Evolutionary conservation across 305 asterid genomes (phyloP).

Genomic region (Ilex paraguariensis): DNA sequence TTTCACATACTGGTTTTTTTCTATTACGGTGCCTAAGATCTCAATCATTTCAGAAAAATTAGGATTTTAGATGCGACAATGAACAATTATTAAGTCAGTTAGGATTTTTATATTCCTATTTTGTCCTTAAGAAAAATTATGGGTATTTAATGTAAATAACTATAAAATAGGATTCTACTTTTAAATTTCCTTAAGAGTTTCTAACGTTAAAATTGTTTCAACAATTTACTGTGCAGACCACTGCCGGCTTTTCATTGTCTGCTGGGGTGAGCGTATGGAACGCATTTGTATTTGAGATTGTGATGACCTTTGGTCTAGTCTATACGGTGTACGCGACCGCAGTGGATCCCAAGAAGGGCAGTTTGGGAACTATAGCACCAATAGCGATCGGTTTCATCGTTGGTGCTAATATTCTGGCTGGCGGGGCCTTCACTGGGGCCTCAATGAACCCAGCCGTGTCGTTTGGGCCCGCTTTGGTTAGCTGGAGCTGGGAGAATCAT

Average conservation of each 20-base stretch:
- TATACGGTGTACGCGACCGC: constrained; percentile 20
- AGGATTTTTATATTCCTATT: not conserved
- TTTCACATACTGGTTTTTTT: too few species aligned
- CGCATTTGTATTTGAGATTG: constrained; percentile 8
- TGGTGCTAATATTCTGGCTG: constrained; percentile 8
- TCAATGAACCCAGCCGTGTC: constrained; percentile 6
- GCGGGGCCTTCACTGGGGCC: constrained; percentile 13
- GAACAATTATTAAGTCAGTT: not conserved
- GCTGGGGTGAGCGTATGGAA: constrained; percentile 2
- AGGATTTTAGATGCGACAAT: too few species aligned
- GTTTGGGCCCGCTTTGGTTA: constrained; percentile 9
- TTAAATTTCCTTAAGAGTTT: too few species aligned
- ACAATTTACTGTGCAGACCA: not conserved
- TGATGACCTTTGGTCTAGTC: constrained; percentile 12
- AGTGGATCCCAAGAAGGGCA: constrained; percentile 12
- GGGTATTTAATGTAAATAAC: not conserved
- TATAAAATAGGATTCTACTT: not conserved
- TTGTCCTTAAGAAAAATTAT: too few species aligned
- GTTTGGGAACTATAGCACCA: constrained; percentile 8
- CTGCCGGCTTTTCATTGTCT: constrained; percentile 1
- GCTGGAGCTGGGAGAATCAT: constrained; percentile 11
- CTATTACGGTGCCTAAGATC: too few species aligned
- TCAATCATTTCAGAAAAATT: too few species aligned
- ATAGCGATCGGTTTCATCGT: constrained; percentile 8
- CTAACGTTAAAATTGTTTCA: not conserved